Base-by-base conservation (phyloP, 805 yeast genomes). In the Grigorovia yakushimaensis region DNA sequence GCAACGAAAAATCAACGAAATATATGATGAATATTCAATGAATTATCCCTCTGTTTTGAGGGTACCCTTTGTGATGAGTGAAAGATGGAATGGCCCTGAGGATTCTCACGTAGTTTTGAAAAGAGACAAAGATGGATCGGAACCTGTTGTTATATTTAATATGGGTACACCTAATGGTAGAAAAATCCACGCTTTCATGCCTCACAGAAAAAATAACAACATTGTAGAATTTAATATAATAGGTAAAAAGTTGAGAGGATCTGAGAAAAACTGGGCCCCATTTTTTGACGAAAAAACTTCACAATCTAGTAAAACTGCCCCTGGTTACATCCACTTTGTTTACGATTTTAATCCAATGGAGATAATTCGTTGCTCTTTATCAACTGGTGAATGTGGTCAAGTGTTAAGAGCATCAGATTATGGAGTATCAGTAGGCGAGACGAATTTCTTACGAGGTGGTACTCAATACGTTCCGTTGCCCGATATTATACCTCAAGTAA, bases 391-490 rank as follows among this genome's bases (percentile, higher is more conserved):
- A 19, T 57, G 58, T 49, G 42, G 43, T 8, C 37, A 42, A 17
- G 53, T 50, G 9, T 55, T 55, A 41, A 48, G 45, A 10, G 52
- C 45, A 9, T 42, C 46, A 17, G 22, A 42, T 23, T 38, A 18
- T 18, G 40, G 22, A 7, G 6, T 38, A 18, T 19, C 19, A 5
- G 18, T 11, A 38, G 51, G 50, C 36, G 51, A 30, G 20, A 17
- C 38, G 13, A 22, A 36, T 7, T 10, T 27, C 10, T 9, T 42
- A n/a, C 13, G 44, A 44, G 57, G 58, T 41, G 58, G 57, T 17
- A 52, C 60, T 11, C 60, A 54, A 39, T 53, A 45, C 42, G 46
- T 55, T 18, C 50, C 44, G 10, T 43, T 56, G 39, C 58, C 58
- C 7, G 46, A 42, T 22, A 20, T 43, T 11, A 19, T 55, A 1